Evolutionary conservation across 805 yeast species (phyloP), one percentile per base, ranked within the genome.

Genomic region (Lachancea sp.): DNA sequence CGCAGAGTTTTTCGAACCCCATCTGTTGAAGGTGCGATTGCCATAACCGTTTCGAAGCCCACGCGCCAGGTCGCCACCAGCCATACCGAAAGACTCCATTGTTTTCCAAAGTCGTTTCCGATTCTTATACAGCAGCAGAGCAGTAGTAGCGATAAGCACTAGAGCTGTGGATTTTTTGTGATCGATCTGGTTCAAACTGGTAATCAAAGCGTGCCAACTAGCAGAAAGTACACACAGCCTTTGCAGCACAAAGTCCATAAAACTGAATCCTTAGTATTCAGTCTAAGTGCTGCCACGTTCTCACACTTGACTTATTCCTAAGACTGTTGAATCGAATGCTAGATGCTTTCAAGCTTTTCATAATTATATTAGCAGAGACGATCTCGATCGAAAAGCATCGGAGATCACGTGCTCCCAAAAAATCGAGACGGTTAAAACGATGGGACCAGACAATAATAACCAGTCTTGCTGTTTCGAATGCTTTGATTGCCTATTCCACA

Each of bases 1-100:
- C 31, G 49, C 54, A 15, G 50, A 46, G 41, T 46, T 39, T 38
- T 51, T 45, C 20, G 53, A 52, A 30, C 53, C 51, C 58, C 58
- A 54, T 19, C 54, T 53, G 43, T 53, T 50, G 36, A 54, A 46
- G 31, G 50, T 48, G 16, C 41, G 46, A 12, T 41, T 41, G 12
- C 41, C 36, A 36, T 47, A 45, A 32, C 45, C 41, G 25, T 48
- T 49, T 31, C 49, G 50, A 18, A 49, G 43, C 3, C 40, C 36
- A 27, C 43, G 26, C 2, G 50, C 36, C 13, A 49, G 35, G 7
- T 41, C 46, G 11, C 45, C 42, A 30, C 40, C 45, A 19, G 19
- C 39, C 42, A 31, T 46, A 35, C 45, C 49, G 7, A 49, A 12
- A 13, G 43, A 38, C 22, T 47, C 48, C 42, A 44, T 45, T 11